These are phyloP conservation scores for Euphorbia corollata DNA, from an alignment of 441 rosid species.

Conservation along the genomic window DNA sequence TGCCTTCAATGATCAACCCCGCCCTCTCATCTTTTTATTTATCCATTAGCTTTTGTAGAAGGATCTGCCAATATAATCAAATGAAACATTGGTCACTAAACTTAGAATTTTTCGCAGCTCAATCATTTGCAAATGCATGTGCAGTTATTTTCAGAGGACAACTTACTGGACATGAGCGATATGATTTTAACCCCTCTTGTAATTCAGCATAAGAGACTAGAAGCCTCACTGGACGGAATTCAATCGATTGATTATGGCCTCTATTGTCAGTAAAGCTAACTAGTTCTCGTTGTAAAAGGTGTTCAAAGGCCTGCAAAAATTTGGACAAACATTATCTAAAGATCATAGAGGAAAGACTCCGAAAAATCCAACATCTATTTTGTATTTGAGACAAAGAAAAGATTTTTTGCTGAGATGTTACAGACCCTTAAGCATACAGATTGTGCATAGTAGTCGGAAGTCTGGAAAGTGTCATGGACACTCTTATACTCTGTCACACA, in stretches of 20 bases:
- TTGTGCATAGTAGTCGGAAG: conserved; percentile 63
- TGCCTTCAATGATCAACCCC: not conserved
- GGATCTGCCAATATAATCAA: conserved; percentile 31
- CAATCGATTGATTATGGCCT: conserved; percentile 58
- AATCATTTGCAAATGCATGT: not conserved
- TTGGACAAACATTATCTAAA: conserved; percentile 15
- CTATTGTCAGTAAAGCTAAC: conserved; percentile 62
- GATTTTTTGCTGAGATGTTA: conserved; percentile 1
- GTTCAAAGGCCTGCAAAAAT: conserved; percentile 77
- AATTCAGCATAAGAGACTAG: conserved; percentile 65
- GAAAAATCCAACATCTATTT: not conserved
- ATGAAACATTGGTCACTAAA: not conserved
- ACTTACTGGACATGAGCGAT: conserved; percentile 88
- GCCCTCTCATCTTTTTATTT: conserved; percentile 17
- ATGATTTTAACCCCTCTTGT: conserved; percentile 63
- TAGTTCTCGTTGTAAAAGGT: conserved; percentile 56
- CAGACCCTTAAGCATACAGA: conserved; percentile 73
- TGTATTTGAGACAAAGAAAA: not conserved
- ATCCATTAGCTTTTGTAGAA: conserved; percentile 40
- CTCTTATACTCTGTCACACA: conserved; percentile 69
- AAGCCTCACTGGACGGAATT: conserved; percentile 71
- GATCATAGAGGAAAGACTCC: not conserved
- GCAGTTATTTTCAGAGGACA: not conserved
- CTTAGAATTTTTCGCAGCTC: not conserved
- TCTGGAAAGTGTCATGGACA: conserved; percentile 68